Evolutionary conservation across 2,329 filamentous ascomycete species (phyloP).

Genomic region (Trichoderma atrobrunneum): DNA sequence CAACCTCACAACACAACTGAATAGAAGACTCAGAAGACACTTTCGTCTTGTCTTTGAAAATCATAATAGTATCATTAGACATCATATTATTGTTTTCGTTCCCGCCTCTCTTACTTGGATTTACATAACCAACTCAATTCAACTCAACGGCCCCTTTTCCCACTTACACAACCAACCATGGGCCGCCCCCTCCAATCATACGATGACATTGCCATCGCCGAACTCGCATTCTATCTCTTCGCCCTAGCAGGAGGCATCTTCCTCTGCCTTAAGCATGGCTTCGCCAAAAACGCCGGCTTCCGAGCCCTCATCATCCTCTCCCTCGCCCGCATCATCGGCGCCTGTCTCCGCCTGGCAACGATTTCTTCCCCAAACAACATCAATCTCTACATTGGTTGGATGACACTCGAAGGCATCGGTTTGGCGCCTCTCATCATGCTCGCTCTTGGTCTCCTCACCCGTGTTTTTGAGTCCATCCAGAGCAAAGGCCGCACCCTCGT

Average conservation of each 20-base stretch:
- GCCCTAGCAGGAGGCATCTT: constrained; percentile 31
- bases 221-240: constrained; percentile 31
- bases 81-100: background rate
- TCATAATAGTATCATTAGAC: background rate
- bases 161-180: constrained; percentile 20
- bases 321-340: constrained; percentile 55
- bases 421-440: constrained; percentile 48
- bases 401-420: constrained; percentile 33
- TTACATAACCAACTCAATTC: background rate
- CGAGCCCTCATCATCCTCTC: constrained; percentile 59
- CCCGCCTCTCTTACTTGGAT: background rate
- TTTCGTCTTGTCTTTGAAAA: background rate
- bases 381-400: constrained; percentile 35
- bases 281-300: constrained; percentile 58
- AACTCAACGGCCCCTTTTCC: background rate
- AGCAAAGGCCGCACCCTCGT: constrained; percentile 33
- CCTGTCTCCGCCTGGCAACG: constrained; percentile 42
- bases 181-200: constrained; percentile 28
- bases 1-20: background rate
- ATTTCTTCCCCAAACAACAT: constrained; percentile 50
- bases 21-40: background rate
- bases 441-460: constrained; percentile 32
- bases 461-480: constrained; percentile 48
- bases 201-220: constrained; percentile 34
- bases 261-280: constrained; percentile 50